Evolutionary conservation across 495 filamentous ascomycete genomes (phyloP).

Genomic region (Xanthoparmelia taractica): DNA sequence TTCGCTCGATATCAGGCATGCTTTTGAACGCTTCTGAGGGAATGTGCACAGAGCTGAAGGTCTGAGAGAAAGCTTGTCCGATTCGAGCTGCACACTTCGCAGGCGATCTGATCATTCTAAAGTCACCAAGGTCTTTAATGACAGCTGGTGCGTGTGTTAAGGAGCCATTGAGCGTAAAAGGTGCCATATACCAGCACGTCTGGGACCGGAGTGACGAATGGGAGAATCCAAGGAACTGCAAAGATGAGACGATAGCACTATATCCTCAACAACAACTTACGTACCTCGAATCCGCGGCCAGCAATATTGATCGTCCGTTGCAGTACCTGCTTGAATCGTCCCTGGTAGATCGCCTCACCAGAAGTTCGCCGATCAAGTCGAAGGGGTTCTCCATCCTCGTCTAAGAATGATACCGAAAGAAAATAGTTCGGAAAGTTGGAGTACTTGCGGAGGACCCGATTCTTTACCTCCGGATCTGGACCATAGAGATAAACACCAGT

Average conservation of each 20-base stretch:
- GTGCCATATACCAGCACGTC: slow-evolving; percentile 60
- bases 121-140: slow-evolving; percentile 58
- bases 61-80: slow-evolving; percentile 78
- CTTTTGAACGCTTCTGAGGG: slow-evolving; percentile 27
- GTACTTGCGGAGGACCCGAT: slow-evolving; percentile 68
- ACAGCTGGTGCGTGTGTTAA: slow-evolving; percentile 42
- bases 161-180: slow-evolving; percentile 46
- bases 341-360: slow-evolving; percentile 44
- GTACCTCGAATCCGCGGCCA: slow-evolving; percentile 47
- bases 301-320: slow-evolving; percentile 51
- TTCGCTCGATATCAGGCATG: slow-evolving; percentile 40
- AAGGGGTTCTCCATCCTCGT: slow-evolving; percentile 62
- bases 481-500: slow-evolving; percentile 60
- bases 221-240: slow-evolving; percentile 66
- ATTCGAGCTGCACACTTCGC: slow-evolving; percentile 75
- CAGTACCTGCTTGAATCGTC: slow-evolving; percentile 52
- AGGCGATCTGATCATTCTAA: slow-evolving; percentile 53
- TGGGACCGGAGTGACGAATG: slow-evolving; percentile 67
- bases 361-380: slow-evolving; percentile 48
- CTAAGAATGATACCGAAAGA: slow-evolving; percentile 60
- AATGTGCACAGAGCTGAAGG: slow-evolving; percentile 46
- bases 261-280: neutral
- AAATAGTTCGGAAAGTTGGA: slow-evolving; percentile 56
- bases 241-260: neutral
- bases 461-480: slow-evolving; percentile 61